These are phyloP conservation scores for Pseudogymnoascus sp. DNA, from an alignment of 2,329 filamentous ascomycete genomes.

Conservation along the genomic window DNA sequence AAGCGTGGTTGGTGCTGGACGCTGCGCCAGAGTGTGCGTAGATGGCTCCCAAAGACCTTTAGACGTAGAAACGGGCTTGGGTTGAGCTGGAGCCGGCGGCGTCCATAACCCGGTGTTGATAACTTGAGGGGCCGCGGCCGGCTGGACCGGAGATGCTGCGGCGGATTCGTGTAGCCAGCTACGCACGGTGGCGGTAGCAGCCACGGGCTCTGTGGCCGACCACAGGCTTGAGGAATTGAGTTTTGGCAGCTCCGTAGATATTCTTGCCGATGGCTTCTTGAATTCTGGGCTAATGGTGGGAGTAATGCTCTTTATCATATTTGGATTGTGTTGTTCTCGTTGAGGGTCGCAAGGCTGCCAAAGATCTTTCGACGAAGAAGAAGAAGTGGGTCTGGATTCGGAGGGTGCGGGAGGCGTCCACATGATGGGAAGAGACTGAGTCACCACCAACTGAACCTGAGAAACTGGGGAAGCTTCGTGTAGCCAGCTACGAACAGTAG, in stretches of 20 bases:
- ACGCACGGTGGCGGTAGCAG: background rate
- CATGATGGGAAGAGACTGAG: slow-evolving; percentile 7
- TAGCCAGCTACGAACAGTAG: slow-evolving; percentile 3
- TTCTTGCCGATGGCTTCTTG: background rate
- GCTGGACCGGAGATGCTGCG: background rate
- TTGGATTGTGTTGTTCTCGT: slow-evolving; percentile 3
- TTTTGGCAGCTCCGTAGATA: background rate
- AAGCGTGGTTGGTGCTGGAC: background rate
- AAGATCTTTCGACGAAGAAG: background rate
- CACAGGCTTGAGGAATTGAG: background rate
- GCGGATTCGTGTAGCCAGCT: background rate
- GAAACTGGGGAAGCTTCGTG: background rate
- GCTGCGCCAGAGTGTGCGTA: background rate
- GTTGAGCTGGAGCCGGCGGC: background rate
- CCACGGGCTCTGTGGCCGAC: background rate
- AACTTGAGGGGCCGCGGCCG: background rate
- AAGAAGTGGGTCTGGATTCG: slow-evolving; percentile 2
- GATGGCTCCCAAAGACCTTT: background rate
- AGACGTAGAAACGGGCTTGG: background rate
- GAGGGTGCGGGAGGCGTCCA: slow-evolving; percentile 3
- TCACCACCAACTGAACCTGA: background rate
- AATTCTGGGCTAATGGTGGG: background rate
- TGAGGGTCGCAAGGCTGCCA: slow-evolving; percentile 1
- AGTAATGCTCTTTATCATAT: background rate
- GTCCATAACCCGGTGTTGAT: background rate